Percentiles rank a stretch among this genome's conserved stretches.
Conservation (phyloP, 2,329 filamentous ascomycete genomes). For the Fusarium sp. region DNA sequence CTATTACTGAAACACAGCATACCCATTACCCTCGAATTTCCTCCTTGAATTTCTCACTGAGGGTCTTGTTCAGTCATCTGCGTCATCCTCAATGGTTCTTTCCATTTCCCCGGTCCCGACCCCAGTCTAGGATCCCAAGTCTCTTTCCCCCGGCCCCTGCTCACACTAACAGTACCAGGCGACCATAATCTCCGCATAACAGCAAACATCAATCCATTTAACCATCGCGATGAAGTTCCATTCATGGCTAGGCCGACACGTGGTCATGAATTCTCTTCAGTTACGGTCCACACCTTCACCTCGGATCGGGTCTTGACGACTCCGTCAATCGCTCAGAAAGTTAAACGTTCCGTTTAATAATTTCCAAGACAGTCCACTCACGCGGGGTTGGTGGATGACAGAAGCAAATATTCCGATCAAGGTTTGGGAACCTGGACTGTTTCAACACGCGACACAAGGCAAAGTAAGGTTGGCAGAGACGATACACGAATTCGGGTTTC, state of each 20-base stretch:
- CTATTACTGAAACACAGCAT: slow-evolving; percentile 19
- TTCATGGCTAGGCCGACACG: slow-evolving; percentile 16
- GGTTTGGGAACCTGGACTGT: not conserved
- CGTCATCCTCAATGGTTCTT: slow-evolving; percentile 27
- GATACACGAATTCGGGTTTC: not conserved
- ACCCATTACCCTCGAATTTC: not conserved
- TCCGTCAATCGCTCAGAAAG: slow-evolving; percentile 17
- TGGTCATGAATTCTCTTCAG: slow-evolving; percentile 15
- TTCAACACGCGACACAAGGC: slow-evolving; percentile 17
- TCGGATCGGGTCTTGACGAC: slow-evolving; percentile 8
- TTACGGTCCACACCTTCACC: not conserved
- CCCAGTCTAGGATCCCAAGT: slow-evolving; percentile 26
- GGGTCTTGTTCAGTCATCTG: slow-evolving; percentile 14
- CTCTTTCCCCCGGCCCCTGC: slow-evolving; percentile 32
- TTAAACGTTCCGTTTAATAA: slow-evolving; percentile 27
- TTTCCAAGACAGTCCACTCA: slow-evolving; percentile 26
- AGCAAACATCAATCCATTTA: slow-evolving; percentile 19
- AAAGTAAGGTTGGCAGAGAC: slow-evolving; percentile 18
- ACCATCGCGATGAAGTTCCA: slow-evolving; percentile 37
- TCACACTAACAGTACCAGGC: slow-evolving; percentile 26
- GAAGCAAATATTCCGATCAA: slow-evolving; percentile 25
- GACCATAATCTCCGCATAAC: slow-evolving; percentile 42
- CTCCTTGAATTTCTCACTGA: slow-evolving; percentile 1
- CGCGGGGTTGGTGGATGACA: slow-evolving; percentile 26
- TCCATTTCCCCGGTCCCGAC: not conserved